Conservation (phyloP, 129 eudicot genomes). For the Mikania micrantha region DNA sequence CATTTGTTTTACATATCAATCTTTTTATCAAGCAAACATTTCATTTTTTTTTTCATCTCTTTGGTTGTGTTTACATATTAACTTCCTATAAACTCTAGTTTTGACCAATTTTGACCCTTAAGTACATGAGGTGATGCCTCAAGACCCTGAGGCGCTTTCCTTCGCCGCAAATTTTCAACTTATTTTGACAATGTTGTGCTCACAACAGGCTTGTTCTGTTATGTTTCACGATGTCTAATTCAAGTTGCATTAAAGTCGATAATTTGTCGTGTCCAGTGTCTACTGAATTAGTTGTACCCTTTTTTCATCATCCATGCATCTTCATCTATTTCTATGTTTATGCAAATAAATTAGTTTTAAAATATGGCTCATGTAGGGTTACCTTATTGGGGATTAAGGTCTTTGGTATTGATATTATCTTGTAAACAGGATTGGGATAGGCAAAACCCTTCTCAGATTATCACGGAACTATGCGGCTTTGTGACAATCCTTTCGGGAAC, state of each 20-base stretch:
- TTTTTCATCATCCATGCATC: not conserved
- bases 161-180: no score
- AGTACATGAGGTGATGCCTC: no score
- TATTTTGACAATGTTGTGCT: no score
- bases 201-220: no score
- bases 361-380: not conserved
- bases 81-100: no score
- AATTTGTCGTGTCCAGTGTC: not conserved
- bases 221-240: no score
- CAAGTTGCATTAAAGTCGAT: not conserved
- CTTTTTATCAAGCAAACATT: no score
- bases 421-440: conserved; percentile 88
- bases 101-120: no score
- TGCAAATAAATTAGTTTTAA: not conserved
- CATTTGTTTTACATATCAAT: no score
- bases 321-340: not conserved
- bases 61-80: no score
- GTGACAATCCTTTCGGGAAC: conserved; percentile 98
- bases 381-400: not conserved
- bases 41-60: no score
- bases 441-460: conserved; percentile 82
- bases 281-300: not conserved
- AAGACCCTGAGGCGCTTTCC: no score
- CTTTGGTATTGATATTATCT: not conserved
- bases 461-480: conserved; percentile 93